phyloP scores from a whole-genome alignment of 805 yeast genomes.

The Metschnikowia hibisci region DNA sequence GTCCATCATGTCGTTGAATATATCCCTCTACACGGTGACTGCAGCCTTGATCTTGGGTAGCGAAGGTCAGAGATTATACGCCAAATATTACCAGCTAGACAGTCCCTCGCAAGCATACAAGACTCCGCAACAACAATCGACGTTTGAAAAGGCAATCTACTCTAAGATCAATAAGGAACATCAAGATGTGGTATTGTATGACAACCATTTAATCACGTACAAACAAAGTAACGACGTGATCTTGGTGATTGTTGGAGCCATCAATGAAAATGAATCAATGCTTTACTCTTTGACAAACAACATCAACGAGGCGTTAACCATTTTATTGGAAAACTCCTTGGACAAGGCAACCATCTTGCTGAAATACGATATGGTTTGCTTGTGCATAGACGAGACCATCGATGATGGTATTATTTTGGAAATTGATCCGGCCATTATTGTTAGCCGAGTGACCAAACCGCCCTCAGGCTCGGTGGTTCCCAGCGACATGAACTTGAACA shows the following conservation, averaged over 20 bases:
- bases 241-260: slow-evolving; percentile 64
- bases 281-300: slow-evolving; percentile 73
- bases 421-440: slow-evolving; percentile 81
- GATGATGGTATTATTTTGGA: slow-evolving; percentile 94
- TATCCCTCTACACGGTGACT: slow-evolving; percentile 75
- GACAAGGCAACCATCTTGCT: slow-evolving; percentile 79
- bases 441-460: slow-evolving; percentile 85
- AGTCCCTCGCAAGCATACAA: slow-evolving; percentile 35
- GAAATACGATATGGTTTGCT: slow-evolving; percentile 77
- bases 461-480: slow-evolving; percentile 45
- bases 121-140: slow-evolving; percentile 58
- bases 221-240: slow-evolving; percentile 77
- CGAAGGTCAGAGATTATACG: slow-evolving; percentile 73
- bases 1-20: slow-evolving; percentile 39
- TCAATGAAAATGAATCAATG: slow-evolving; percentile 83
- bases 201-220: slow-evolving; percentile 77
- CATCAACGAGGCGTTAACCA: slow-evolving; percentile 75
- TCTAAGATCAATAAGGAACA: slow-evolving; percentile 75
- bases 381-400: slow-evolving; percentile 86
- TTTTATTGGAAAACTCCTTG: slow-evolving; percentile 62
- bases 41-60: slow-evolving; percentile 79
- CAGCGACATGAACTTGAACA: slow-evolving; percentile 56
- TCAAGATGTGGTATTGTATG: slow-evolving; percentile 76
- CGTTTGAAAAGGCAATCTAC: slow-evolving; percentile 72
- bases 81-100: slow-evolving; percentile 75